These are phyloP conservation scores for Chaetomium globosum DNA, from an alignment of 2,329 filamentous ascomycete genomes.

Conservation along the genomic window DNA sequence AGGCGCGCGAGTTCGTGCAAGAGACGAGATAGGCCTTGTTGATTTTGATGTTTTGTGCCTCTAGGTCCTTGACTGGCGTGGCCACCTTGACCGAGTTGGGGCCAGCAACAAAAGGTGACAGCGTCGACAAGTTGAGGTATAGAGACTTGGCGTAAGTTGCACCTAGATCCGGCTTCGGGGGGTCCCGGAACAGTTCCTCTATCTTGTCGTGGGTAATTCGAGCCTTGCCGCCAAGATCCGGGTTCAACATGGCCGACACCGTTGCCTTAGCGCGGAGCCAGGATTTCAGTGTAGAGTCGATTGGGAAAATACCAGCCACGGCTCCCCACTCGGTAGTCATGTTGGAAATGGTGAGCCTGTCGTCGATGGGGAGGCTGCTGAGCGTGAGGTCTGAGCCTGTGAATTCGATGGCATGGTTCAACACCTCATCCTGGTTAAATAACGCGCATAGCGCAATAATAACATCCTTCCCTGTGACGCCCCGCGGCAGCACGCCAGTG, in stretches of 20 bases:
- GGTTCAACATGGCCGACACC: constrained; percentile 62
- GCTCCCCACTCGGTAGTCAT: too few relatives aligned
- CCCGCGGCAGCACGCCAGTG: constrained; percentile 71
- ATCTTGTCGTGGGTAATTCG: constrained; percentile 72
- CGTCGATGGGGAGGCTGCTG: too few relatives aligned
- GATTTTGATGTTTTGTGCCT: constrained; percentile 71
- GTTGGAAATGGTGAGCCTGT: too few relatives aligned
- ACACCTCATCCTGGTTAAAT: constrained; percentile 76
- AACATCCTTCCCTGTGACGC: constrained; percentile 91
- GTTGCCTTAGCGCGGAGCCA: constrained; percentile 82
- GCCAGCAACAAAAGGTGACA: constrained; percentile 81
- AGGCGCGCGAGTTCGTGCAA: constrained; percentile 84
- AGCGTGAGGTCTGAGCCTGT: constrained; percentile 41
- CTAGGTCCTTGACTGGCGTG: constrained; percentile 74
- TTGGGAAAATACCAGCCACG: constrained; percentile 64
- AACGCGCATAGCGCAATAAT: constrained; percentile 86
- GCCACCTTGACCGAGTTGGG: constrained; percentile 90
- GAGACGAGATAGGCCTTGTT: constrained; percentile 86
- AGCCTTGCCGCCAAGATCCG: constrained; percentile 49
- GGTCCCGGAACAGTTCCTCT: constrained; percentile 70
- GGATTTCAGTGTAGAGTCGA: constrained; percentile 68
- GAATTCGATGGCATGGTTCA: constrained; percentile 92
- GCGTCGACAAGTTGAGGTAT: constrained; percentile 77
- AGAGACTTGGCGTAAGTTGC: constrained; percentile 82
- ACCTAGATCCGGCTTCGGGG: constrained; percentile 69